phyloP scores from a whole-genome alignment of 257 asterid genomes.

The Fraxinus cuspidata region DNA sequence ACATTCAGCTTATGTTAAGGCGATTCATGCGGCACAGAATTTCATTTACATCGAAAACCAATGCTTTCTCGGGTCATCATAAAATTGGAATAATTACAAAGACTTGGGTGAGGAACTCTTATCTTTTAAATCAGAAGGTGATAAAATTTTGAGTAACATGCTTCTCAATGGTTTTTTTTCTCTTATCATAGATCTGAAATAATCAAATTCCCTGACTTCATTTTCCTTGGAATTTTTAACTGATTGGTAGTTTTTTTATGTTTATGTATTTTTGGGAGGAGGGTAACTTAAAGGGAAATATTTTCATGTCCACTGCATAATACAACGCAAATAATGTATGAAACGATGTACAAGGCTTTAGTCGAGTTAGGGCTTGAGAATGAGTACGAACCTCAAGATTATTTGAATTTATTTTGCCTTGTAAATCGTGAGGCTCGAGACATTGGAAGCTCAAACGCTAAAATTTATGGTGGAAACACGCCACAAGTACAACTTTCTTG shows the following conservation, averaged over 20 bases:
- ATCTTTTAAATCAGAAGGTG: no score
- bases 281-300: no score
- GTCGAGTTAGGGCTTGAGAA: slow-evolving; percentile 68
- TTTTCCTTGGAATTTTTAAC: no score
- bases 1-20: slow-evolving; percentile 88
- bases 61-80: slow-evolving; percentile 93
- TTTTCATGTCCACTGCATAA: slow-evolving; percentile 17
- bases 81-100: no score
- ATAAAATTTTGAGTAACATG: no score
- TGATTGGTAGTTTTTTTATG: no score
- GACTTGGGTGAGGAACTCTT: no score
- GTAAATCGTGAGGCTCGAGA: slow-evolving; percentile 72
- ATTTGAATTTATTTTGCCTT: slow-evolving; percentile 85
- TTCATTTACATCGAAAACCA: slow-evolving; percentile 91
- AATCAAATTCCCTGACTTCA: no score
- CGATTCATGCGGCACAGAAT: slow-evolving; percentile 89
- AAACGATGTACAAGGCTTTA: slow-evolving; percentile 72
- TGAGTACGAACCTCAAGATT: slow-evolving; percentile 80
- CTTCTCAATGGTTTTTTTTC: no score
- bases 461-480: slow-evolving; percentile 36
- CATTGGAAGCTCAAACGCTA: slow-evolving; percentile 25
- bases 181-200: no score
- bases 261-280: no score
- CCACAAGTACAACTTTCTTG: slow-evolving; percentile 56
- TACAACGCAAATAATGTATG: slow-evolving; percentile 98